Conservation (phyloP, 495 filamentous ascomycete species). For the Cetradonia linearis region DNA sequence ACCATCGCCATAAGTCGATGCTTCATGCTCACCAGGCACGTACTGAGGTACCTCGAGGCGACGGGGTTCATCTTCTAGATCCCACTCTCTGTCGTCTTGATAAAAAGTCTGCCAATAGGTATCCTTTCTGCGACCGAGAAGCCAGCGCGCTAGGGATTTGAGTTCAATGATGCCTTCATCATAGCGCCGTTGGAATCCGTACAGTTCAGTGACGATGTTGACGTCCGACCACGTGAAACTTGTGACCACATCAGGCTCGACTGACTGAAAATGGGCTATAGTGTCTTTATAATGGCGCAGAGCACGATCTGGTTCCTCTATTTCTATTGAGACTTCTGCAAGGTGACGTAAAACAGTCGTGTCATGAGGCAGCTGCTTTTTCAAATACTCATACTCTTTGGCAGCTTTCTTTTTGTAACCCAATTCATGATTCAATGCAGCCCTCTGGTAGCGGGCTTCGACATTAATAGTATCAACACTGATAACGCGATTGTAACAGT, state of each 20-base stretch:
- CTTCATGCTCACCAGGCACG: slow-evolving; percentile 42
- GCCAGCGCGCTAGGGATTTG: slow-evolving; percentile 66
- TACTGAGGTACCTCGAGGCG: slow-evolving; percentile 48
- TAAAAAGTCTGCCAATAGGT: slow-evolving; percentile 66
- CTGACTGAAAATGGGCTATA: slow-evolving; percentile 44
- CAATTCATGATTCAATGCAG: slow-evolving; percentile 47
- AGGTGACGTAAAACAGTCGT: slow-evolving; percentile 50
- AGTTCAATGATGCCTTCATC: slow-evolving; percentile 54
- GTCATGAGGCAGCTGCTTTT: slow-evolving; percentile 50
- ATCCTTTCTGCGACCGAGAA: slow-evolving; percentile 66
- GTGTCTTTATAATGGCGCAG: slow-evolving; percentile 50
- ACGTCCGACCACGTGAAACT: slow-evolving; percentile 73
- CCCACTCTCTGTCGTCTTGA: slow-evolving; percentile 88
- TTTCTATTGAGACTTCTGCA: slow-evolving; percentile 54
- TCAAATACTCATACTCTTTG: slow-evolving; percentile 51
- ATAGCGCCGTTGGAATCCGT: slow-evolving; percentile 50
- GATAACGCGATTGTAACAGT: slow-evolving; percentile 62
- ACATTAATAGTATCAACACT: slow-evolving; percentile 48
- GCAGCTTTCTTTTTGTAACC: slow-evolving; percentile 48
- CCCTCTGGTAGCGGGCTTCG: slow-evolving; percentile 50
- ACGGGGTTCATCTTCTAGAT: slow-evolving; percentile 59
- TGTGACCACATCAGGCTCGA: slow-evolving; percentile 38
- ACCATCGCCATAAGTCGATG: slow-evolving; percentile 57
- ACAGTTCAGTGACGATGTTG: slow-evolving; percentile 74
- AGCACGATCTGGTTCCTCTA: slow-evolving; percentile 45